A percentile compares a stretch with the other conserved stretches of the same genome.
Conservation (phyloP, 192 early-diverging fungal genomes). For the Rhizophagus clarus region DNA sequence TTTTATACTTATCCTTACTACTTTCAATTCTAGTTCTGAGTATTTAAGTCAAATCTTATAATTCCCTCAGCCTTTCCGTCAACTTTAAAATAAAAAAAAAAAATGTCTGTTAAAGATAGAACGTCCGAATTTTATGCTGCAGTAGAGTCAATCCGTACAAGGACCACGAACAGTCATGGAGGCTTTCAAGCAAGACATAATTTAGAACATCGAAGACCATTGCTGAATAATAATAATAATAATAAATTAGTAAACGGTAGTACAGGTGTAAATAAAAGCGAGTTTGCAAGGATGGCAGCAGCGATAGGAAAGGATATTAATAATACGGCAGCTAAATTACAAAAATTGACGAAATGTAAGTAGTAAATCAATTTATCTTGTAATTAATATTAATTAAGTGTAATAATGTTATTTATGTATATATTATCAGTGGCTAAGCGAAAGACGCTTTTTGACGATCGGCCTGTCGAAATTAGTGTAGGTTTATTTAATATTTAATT, state of each 20-base stretch:
- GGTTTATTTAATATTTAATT: slow-evolving; percentile 1
- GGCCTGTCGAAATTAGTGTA: slow-evolving; percentile 91
- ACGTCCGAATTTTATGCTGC: slow-evolving; percentile 86
- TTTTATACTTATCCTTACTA: too few relatives aligned
- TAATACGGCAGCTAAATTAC: slow-evolving; percentile 76
- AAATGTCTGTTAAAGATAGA: slow-evolving; percentile 66
- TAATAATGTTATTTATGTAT: too few relatives aligned
- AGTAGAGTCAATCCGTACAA: slow-evolving; percentile 68
- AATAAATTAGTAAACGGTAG: slow-evolving; percentile 18
- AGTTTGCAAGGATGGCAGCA: slow-evolving; percentile 83
- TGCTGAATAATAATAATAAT: slow-evolving; percentile 34
- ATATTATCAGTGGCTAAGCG: slow-evolving; percentile 76
- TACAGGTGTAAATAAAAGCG: slow-evolving; percentile 53
- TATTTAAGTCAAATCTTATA: too few relatives aligned
- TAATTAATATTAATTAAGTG: slow-evolving; percentile 10
- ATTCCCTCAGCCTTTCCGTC: not conserved
- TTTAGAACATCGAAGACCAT: slow-evolving; percentile 42
- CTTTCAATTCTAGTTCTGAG: too few relatives aligned
- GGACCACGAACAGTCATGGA: slow-evolving; percentile 38
- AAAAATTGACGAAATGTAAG: slow-evolving; percentile 78
- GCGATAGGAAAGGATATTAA: slow-evolving; percentile 89
- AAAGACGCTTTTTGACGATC: slow-evolving; percentile 97
- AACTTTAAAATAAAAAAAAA: not conserved
- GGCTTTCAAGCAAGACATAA: slow-evolving; percentile 32
- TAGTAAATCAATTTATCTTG: slow-evolving; percentile 4